phyloP scores from a whole-genome alignment of 1,284 basidiomycete species.

The Calocybe gambosa region DNA sequence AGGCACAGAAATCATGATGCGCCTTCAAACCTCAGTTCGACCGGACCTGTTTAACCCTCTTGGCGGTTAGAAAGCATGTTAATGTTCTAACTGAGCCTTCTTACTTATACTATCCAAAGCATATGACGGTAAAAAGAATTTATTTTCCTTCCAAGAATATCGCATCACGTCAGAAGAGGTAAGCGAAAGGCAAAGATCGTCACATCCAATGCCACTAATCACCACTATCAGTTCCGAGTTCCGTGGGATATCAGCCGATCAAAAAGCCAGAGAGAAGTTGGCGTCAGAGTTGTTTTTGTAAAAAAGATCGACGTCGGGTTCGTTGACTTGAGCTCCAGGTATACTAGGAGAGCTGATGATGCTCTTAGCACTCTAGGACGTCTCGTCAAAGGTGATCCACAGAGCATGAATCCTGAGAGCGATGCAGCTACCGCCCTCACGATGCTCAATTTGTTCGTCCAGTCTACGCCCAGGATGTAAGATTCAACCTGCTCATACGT shows the following conservation, averaged over 20 bases:
- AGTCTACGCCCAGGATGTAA: conserved; percentile 26
- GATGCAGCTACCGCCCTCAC: conserved; percentile 23
- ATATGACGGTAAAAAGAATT: conserved; percentile 29
- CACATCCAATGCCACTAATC: not conserved
- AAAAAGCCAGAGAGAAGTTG: conserved; percentile 15
- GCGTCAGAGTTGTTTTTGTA: conserved; percentile 19
- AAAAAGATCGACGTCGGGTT: conserved; percentile 20
- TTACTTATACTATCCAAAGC: conserved; percentile 16
- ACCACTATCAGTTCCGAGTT: conserved; percentile 19
- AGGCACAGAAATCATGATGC: conserved; percentile 23
- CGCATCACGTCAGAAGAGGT: conserved; percentile 19
- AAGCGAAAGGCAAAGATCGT: not conserved
- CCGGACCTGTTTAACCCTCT: conserved; percentile 21
- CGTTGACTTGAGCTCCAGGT: not conserved
- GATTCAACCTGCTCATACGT: not conserved
- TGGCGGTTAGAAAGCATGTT: conserved; percentile 18
- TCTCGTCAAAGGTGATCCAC: conserved; percentile 16
- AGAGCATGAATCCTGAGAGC: conserved; percentile 12
- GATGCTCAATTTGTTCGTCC: conserved; percentile 31
- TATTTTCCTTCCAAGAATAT: conserved; percentile 24
- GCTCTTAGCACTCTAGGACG: conserved; percentile 9
- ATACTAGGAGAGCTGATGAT: not conserved
- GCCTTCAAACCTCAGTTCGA: conserved; percentile 20
- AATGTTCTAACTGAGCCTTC: not conserved
- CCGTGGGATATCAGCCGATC: conserved; percentile 17